Conservation (phyloP, 139 green algal species). For the Coelastrella sp. region DNA sequence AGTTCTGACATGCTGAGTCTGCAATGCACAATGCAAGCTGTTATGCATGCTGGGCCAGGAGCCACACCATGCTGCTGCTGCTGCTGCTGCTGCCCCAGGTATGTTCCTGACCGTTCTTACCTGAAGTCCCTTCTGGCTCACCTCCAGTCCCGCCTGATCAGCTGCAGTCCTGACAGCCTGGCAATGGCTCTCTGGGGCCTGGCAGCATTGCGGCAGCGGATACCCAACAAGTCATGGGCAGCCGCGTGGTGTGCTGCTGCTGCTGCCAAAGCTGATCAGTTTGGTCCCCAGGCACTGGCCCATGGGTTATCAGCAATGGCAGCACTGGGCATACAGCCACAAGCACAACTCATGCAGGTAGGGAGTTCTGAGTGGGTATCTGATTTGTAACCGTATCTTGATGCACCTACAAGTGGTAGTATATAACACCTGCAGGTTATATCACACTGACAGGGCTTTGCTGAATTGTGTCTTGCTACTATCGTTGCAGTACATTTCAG, state of each 20-base stretch:
- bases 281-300: constrained; percentile 12
- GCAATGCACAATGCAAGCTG: neutral
- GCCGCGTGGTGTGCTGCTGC: constrained; percentile 24
- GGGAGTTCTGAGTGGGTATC: neutral
- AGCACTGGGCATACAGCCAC: constrained; percentile 18
- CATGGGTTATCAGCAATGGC: constrained; percentile 12
- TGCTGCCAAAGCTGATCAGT: neutral
- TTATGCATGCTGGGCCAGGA: neutral
- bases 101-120: constrained; percentile 19
- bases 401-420: no score
- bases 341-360: constrained; percentile 40
- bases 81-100: neutral
- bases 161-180: neutral
- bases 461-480: no score
- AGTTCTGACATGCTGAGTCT: no score
- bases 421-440: no score
- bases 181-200: constrained; percentile 17
- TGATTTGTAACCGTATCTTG: no score
- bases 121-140: neutral
- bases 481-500: no score
- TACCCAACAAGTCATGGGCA: neutral
- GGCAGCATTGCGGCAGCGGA: constrained; percentile 19
- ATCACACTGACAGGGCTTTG: no score
- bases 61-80: neutral
- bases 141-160: neutral